Evolutionary conservation across 2,329 filamentous ascomycete genomes (phyloP), one percentile per base, ranked within the genome.

Genomic region (Graphiopsis chlorocephala): DNA sequence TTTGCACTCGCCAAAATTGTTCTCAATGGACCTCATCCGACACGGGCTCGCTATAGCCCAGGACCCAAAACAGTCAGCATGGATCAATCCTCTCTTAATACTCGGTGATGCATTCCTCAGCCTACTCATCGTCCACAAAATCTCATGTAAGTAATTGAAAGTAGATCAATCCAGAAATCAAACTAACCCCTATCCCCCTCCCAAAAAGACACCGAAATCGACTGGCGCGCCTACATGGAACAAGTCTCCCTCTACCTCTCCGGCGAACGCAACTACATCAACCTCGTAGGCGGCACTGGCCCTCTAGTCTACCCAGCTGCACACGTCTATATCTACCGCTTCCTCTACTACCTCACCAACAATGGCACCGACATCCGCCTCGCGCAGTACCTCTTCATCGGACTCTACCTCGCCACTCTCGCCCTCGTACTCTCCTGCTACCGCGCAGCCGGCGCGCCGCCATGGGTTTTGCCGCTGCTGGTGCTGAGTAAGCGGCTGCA

Each of bases 201-300:
- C 47, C 42, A 12, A 10, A 25, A 42, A 91, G 95, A 99, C 76
- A 99, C 95, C 50, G 95, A 99, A 78, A 99, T 99, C 74, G 95
- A 99, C 79, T 99, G 94, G 94, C 85, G 85, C 65, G 92, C 95
- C 0, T 99, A 99, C 78, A 98, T 99, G 93, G 86, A 97, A 76
- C 95, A 99, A 74, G 84, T 98, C 52, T 80, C 85, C 47, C 88
- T 93, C 71, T 95, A 90, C 73, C 80, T 93, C 53, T 83, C 86
- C 20, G 95, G 95, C 73, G 93, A 98, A 81, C 88, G 91, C 75
- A 90, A 97, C 78, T 99, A 99, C 78, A 87, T 86, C 66, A 85
- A 88, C 65, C 93, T 99, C 75, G 85, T 89, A 74, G 95, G 95
- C 71, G 90, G 88, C 66, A 99, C 95, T 0, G 95, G 95, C 0